Evolutionary conservation across 2,329 filamentous ascomycete genomes (phyloP).

Genomic region (Penicillium sp.): DNA sequence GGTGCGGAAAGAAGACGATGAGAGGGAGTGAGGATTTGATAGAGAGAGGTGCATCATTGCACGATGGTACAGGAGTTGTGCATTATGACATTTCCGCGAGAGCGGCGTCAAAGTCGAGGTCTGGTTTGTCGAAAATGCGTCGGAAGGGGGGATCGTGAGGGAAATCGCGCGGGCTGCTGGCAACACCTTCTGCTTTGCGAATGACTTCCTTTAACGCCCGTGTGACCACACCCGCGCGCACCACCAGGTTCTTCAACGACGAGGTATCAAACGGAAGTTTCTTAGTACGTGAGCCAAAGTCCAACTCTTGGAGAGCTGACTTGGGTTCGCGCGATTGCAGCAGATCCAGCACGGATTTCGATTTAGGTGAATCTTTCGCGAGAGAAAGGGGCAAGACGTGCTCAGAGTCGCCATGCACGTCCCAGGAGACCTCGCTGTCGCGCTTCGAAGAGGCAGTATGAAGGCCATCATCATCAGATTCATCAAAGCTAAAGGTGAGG

Average conservation of each 20-base stretch:
- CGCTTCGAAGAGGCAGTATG: conserved; percentile 33
- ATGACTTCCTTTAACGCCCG: conserved; percentile 52
- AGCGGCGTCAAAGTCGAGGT: conserved; percentile 31
- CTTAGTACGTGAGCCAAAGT: conserved; percentile 31
- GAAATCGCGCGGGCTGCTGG: conserved; percentile 30
- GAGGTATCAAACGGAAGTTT: conserved; percentile 69
- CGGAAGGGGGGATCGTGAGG: conserved; percentile 48
- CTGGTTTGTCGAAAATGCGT: conserved; percentile 49
- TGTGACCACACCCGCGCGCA: conserved; percentile 51
- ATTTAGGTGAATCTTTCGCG: conserved; percentile 60
- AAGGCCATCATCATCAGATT: conserved; percentile 56
- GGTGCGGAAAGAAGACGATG: conserved; percentile 10
- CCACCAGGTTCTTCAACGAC: conserved; percentile 63
- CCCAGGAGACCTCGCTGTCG: conserved; percentile 35
- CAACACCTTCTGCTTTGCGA: conserved; percentile 51
- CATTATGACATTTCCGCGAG: conserved; percentile 24
- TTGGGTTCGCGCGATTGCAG: conserved; percentile 51
- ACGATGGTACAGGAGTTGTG: neutral
- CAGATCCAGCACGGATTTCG: conserved; percentile 63
- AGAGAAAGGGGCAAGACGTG: conserved; percentile 40
- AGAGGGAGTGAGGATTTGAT: conserved; percentile 8
- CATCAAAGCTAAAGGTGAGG: conserved; percentile 59
- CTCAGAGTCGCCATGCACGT: conserved; percentile 23
- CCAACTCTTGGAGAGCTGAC: conserved; percentile 24
- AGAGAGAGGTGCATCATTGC: neutral